Base-by-base conservation (phyloP, 139 green algal genomes). In the Dunaliella primolecta region DNA sequence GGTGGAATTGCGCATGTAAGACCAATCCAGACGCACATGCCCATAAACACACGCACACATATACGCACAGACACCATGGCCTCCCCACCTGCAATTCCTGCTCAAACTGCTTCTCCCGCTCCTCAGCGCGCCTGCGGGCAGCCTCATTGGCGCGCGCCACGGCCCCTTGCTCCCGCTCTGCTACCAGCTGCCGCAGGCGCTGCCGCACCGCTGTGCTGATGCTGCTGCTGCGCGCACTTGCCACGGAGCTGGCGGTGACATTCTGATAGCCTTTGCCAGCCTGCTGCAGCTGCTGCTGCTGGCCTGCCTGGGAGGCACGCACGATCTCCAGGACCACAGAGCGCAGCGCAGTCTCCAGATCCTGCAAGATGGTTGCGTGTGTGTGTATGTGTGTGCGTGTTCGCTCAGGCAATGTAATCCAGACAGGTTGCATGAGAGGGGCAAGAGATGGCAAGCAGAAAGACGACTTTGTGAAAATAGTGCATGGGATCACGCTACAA, bases 161-260 rank as follows among this genome's bases (percentile, higher is more conserved):
- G 3, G 78, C 78, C 78, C 20, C 78, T 15, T 2, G 35, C 35
- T 75, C 57, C 83, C 77, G 27, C 34, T 84, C 74, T 57, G 78
- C 34, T 46, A 88, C 37, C 74, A 88, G 85, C 33, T 79, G 7
- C 32, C 81, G 81, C 33, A 88, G 29, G 0, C 85, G 85, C 3
- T 33, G 34, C 31, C 75, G 57, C 74, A 88, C 46, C 31, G 37
- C 46, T 64, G 46, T 64, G 46, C 46, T 64, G 46, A 64, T 64
- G 55, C 56, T 33, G 36, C 0, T 78, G 83, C 55, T 83, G 83
- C 46, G 75, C 35, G 37, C 25, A 2, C 75, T 82, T 70, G 31
- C 15, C 31, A 1, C n/a, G n/a, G n/a, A n/a, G n/a, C n/a, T n/a
- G n/a, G n/a, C n/a, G n/a, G n/a, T n/a, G n/a, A n/a, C n/a, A n/a